phyloP scores from a whole-genome alignment of 116 monocot species.

The Iris pallida region DNA sequence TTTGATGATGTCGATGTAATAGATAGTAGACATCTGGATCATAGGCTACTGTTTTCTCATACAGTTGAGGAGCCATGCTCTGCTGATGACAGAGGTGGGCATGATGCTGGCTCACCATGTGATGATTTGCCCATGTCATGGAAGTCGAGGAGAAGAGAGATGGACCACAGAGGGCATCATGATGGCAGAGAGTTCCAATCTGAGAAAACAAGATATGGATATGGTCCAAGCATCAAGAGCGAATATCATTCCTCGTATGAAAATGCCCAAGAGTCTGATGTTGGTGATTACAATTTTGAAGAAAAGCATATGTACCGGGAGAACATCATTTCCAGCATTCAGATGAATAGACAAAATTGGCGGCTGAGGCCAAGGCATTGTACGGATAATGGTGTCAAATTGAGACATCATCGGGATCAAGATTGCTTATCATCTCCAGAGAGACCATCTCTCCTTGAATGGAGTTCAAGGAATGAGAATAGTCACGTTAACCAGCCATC shows the following conservation, averaged over 20 bases:
- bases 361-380: conserved; percentile 8
- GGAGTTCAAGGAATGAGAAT: conserved; percentile 10
- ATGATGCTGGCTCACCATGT: background rate
- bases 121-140: background rate
- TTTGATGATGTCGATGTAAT: conserved; percentile 7
- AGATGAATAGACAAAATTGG: conserved; percentile 8
- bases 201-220: background rate
- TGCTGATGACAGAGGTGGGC: background rate
- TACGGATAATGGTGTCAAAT: conserved; percentile 12
- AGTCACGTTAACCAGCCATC: conserved; percentile 2
- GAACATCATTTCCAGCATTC: conserved; percentile 9
- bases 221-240: background rate
- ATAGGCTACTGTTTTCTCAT: conserved; percentile 1
- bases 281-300: conserved; percentile 7
- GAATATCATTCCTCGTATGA: background rate
- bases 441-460: background rate
- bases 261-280: background rate
- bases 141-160: conserved; percentile 2
- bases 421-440: conserved; percentile 4
- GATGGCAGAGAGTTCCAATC: background rate
- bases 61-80: background rate
- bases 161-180: background rate
- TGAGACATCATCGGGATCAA: conserved; percentile 14
- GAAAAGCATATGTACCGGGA: conserved; percentile 16
- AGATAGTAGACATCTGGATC: conserved; percentile 2